These are phyloP conservation scores for Arthrobotrys sinensis DNA, from an alignment of 2,329 filamentous ascomycete genomes.

Conservation along the genomic window DNA sequence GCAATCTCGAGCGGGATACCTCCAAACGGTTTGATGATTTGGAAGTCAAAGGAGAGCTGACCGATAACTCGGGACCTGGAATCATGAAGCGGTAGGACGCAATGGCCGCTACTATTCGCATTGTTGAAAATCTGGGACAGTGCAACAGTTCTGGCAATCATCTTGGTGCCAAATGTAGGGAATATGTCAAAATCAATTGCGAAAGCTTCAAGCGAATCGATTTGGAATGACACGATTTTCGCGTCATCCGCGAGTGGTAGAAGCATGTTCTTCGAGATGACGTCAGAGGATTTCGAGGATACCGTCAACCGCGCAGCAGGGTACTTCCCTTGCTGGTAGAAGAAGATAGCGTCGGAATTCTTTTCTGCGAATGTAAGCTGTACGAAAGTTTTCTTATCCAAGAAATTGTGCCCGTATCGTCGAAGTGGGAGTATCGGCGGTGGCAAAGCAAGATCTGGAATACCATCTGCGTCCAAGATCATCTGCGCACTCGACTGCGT, in stretches of 20 bases:
- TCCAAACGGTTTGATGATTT: slow-evolving; percentile 95
- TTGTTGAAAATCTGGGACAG: slow-evolving; percentile 87
- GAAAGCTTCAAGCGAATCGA: slow-evolving; percentile 93
- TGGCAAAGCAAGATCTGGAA: slow-evolving; percentile 90
- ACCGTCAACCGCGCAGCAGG: slow-evolving; percentile 95
- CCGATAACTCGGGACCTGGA: slow-evolving; percentile 91
- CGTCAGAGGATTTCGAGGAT: slow-evolving; percentile 93
- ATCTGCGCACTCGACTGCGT: slow-evolving; percentile 71
- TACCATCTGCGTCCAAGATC: slow-evolving; percentile 85
- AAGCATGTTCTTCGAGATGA: slow-evolving; percentile 96
- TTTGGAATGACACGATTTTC: slow-evolving; percentile 92
- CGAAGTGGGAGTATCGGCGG: slow-evolving; percentile 95
- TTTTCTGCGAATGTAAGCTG: slow-evolving; percentile 89
- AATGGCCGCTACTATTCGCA: slow-evolving; percentile 81
- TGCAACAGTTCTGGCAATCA: slow-evolving; percentile 95
- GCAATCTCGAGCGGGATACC: slow-evolving; percentile 95
- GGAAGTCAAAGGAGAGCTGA: slow-evolving; percentile 92
- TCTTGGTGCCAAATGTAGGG: slow-evolving; percentile 95
- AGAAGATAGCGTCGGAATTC: slow-evolving; percentile 83
- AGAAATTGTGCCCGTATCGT: slow-evolving; percentile 97
- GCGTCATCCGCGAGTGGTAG: slow-evolving; percentile 97
- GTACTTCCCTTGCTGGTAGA: slow-evolving; percentile 97
- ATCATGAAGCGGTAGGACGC: slow-evolving; percentile 91
- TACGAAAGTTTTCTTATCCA: slow-evolving; percentile 96
- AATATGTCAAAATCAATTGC: slow-evolving; percentile 98